These are phyloP conservation scores for Verticillium longisporum DNA, from an alignment of 2,329 filamentous ascomycete species.

Conservation along the genomic window DNA sequence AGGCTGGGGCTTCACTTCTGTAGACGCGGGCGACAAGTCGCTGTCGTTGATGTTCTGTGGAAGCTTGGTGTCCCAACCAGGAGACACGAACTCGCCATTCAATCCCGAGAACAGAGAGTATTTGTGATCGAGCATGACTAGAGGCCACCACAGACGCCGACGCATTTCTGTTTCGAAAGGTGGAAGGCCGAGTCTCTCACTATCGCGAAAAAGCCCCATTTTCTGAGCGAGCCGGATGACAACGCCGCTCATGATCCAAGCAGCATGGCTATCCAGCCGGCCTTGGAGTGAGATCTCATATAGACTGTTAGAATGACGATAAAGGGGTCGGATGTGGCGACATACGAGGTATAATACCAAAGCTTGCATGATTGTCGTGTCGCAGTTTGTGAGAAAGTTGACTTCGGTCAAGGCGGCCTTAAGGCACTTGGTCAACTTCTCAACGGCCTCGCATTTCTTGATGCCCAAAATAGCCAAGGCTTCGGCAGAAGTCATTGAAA, in stretches of 20 bases:
- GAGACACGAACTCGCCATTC: conserved; percentile 42
- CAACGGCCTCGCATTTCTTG: conserved; percentile 40
- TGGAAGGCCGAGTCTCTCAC: conserved; percentile 44
- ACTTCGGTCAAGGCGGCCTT: conserved; percentile 41
- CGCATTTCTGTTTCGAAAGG: conserved; percentile 63
- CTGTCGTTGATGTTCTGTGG: conserved; percentile 53
- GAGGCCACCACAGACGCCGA: conserved; percentile 61
- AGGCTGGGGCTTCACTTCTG: conserved; percentile 41
- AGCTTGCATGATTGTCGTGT: conserved; percentile 54
- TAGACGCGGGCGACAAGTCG: conserved; percentile 47
- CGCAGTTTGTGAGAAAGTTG: conserved; percentile 52
- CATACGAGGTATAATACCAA: conserved; percentile 49
- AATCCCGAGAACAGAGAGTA: conserved; percentile 52
- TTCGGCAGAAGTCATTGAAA: conserved; percentile 34
- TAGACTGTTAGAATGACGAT: no score
- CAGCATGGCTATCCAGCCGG: conserved; percentile 50
- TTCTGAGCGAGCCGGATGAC: conserved; percentile 59
- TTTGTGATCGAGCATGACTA: conserved; percentile 51
- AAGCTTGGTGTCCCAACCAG: conserved; percentile 47
- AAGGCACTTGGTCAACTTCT: conserved; percentile 43
- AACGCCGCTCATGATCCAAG: conserved; percentile 55
- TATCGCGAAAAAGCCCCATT: conserved; percentile 60
- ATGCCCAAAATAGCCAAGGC: conserved; percentile 44
- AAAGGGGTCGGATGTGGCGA: no score
- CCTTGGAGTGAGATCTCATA: conserved; percentile 47